Conservation (phyloP, 306 rosid genomes). For the Delonix regia region DNA sequence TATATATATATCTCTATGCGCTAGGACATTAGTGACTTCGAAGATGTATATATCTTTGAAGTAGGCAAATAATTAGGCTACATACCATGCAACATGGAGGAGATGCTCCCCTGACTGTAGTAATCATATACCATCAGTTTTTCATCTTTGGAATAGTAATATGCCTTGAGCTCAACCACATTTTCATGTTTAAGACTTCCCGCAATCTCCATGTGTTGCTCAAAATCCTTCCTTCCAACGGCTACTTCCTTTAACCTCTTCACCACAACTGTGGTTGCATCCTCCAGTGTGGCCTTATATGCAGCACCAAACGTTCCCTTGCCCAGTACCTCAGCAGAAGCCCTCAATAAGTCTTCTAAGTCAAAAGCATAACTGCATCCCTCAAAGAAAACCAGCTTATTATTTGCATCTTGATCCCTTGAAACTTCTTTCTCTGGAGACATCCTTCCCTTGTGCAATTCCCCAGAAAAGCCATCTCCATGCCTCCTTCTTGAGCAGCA, state of each 20-base stretch:
- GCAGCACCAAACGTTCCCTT: conserved; percentile 55
- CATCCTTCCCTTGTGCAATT: conserved; percentile 78
- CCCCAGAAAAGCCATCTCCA: conserved; percentile 55
- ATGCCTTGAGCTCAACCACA: conserved; percentile 51
- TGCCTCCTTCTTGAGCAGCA: conserved; percentile 58
- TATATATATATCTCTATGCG: too few species aligned
- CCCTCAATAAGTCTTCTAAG: conserved; percentile 55
- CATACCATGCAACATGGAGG: conserved; percentile 55
- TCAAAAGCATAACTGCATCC: conserved; percentile 52
- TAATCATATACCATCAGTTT: conserved; percentile 43
- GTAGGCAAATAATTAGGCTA: conserved; percentile 5
- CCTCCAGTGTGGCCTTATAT: conserved; percentile 52
- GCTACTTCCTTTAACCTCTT: conserved; percentile 34
- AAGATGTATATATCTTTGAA: background rate
- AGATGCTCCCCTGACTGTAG: conserved; percentile 43
- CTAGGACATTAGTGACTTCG: background rate
- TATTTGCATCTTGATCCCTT: conserved; percentile 73
- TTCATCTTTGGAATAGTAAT: conserved; percentile 40
- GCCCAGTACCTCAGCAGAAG: conserved; percentile 55
- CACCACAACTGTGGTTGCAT: conserved; percentile 50
- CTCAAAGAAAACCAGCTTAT: conserved; percentile 49
- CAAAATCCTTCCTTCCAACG: conserved; percentile 53
- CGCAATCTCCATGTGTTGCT: conserved; percentile 49
- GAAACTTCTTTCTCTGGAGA: conserved; percentile 87
- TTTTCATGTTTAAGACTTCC: conserved; percentile 50